Percentiles rank a stretch among this genome's conserved stretches.
phyloP scores from a whole-genome alignment of 768 basidiomycete genomes.

The Crucibulum laeve region DNA sequence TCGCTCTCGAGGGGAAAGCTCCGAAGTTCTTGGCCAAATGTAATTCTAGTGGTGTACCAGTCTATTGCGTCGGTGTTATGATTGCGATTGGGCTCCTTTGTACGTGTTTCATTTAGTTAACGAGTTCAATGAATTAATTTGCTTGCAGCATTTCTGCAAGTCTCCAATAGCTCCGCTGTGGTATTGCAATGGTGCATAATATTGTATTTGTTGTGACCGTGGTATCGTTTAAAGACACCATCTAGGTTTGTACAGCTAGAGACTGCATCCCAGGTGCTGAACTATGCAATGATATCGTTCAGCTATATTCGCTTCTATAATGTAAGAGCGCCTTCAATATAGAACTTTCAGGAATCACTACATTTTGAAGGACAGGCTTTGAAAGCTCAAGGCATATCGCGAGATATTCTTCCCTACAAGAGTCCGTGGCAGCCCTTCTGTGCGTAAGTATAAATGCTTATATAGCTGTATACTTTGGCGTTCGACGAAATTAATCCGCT shows the following conservation, averaged over 20 bases:
- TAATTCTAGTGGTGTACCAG: conserved; percentile 52
- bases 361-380: conserved; percentile 26
- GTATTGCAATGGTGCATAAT: conserved; percentile 41
- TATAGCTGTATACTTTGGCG: background rate
- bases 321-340: conserved; percentile 24
- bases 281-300: conserved; percentile 42
- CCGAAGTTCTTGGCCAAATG: conserved; percentile 50
- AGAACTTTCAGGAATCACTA: background rate
- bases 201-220: background rate
- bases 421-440: conserved; percentile 49
- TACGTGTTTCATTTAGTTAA: conserved; percentile 13
- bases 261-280: conserved; percentile 43
- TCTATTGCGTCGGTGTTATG: conserved; percentile 45
- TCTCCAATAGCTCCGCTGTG: conserved; percentile 41
- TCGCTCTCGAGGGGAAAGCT: conserved; percentile 59
- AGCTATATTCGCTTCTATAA: conserved; percentile 46
- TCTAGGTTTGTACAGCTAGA: conserved; percentile 45
- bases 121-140: background rate
- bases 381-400: conserved; percentile 38
- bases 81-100: conserved; percentile 33
- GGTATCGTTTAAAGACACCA: too few species aligned
- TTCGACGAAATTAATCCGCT: too few species aligned
- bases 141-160: conserved; percentile 39
- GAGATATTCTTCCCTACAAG: conserved; percentile 39
- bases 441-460: conserved; percentile 23